Base-by-base conservation (phyloP, 2,329 filamentous ascomycete genomes). In the Grosmannia huntii region DNA sequence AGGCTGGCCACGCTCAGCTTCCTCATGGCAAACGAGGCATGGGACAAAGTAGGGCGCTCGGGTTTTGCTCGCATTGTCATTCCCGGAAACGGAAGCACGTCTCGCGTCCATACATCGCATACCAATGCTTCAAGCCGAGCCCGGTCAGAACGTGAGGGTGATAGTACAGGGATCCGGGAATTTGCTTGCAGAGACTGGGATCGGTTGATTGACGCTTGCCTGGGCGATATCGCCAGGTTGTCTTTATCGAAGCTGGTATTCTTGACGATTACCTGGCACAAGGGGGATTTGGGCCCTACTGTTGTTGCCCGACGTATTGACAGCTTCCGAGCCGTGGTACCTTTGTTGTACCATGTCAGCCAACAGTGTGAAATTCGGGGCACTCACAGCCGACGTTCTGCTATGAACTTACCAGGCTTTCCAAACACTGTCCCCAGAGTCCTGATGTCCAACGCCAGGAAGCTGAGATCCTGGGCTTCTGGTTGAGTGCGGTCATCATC, bases 1-100 rank as follows among this genome's bases (percentile, higher is more conserved):
- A 94, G 86, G 68, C 85, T 90, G 54, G 86, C 85, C 66, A 89
- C 85, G 70, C 89, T 95, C 62, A 96, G 79, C 68, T 91, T 95
- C 56, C 90, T 82, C 74, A 96, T 95, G 67, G 96, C 82, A 0
- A 88, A 88, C 41, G 89, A 90, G 14, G 90, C 88, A n/a, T 87
- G 90, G 48, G 82, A 82, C 55, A 87, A 80, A 53, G 94, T 85
- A 4, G 89, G 75, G 66, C 87, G 83, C 65, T 95, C 82, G 65
- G 87, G 73, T 73, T 83, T 70, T 68, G 82, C 69, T 73, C 84
- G 70, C 71, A 69, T 76, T 36, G 80, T 81, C 81, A 96, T 91
- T 1, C 90, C 90, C 19, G 91, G 90, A 67, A 87, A 94, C 1
- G 90, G 90, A 49, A 96, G 72, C 21, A 83, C 71, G 58, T 95